Evolutionary conservation across 768 basidiomycete species (phyloP), one percentile per base, ranked within the genome.

Genomic region (Brasilioporus rufonigricans): DNA sequence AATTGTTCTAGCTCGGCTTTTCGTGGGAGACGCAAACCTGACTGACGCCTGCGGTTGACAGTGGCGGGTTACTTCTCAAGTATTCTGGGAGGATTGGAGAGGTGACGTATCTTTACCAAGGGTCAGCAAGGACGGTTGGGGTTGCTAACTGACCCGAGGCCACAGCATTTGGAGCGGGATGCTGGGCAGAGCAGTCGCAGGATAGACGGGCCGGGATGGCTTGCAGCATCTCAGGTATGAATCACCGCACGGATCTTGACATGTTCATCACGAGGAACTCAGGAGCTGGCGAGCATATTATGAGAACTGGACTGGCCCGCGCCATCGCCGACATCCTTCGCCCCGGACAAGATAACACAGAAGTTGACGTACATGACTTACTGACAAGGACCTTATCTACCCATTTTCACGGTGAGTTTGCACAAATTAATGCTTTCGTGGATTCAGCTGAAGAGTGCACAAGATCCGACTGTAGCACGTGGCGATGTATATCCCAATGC

Each of bases 11-110:
- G 23, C 9, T 16, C 27, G 16, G 7, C 27, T 16, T 5, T 24
- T 27, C 12, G 23, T 19, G 14, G n/a, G n/a, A n/a, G n/a, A n/a
- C 10, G 7, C 2, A 13, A 5, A 24, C 2, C 26, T 5, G 32
- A 24, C 52, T 49, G 47, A 61, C 13, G 12, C 27, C 19, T 19
- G 5, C 3, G 11, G 21, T 40, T 38, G 45, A 35, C 54, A 92
- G 91, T 59, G 91, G 91, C 6, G 91, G 91, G 0, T 68, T 93
- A n/a, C 73, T 93, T 48, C 76, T 93, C 51, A 93, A 93, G 66
- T 69, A 76, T 45, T 77, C 88, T 4, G 91, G 91, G 13, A 75
- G 91, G 44, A 67, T 91, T 4, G 91, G 91, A 27, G 89, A 92
- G 75, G 89, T 89, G 39, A 58, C 62, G 48, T 14, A 11, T 40